Base-by-base conservation (phyloP, 345 rosid genomes). In the Cochlearia excelsa region DNA sequence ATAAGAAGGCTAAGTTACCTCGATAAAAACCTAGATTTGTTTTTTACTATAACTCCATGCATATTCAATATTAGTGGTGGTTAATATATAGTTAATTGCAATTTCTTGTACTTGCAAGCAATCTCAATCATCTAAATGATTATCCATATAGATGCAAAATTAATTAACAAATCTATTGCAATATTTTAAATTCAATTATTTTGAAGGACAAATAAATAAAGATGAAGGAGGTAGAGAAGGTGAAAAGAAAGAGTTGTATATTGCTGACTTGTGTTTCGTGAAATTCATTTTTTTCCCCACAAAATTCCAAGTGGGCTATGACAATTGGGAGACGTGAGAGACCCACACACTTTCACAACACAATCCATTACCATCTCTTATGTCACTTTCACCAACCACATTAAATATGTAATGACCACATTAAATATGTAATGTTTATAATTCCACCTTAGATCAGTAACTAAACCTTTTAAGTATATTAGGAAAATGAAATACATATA, bases 231-330 rank as follows among this genome's bases (percentile, higher is more conserved):
- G 4, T 4, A 37, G 3, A 46, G 55, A 58, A 57, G 39, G 64
- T 70, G 54, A n/a, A n/a, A n/a, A n/a, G 70, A 30, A 46, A 64
- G 61, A 57, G 69, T 63, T 54, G 65, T 70, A 44, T 35, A 57
- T 57, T 38, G 69, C 74, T 70, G 74, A 70, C 69, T 70, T 70
- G 54, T 63, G 69, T 44, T 56, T 50, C 26, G 58, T 57, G 34
- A 38, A 7, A 29, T 70, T 50, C 69, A 50, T 44, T 42, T 43
- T 63, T 63, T 46, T 63, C n/a, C n/a, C n/a, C n/a, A 63, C 38
- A 70, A 70, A 70, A 70, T 57, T 63, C 65, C 69, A 63, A 70
- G 74, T 70, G 65, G 65, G 69, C 40, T 62, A 49, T 65, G 65
- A 70, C 60, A 33, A 33, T 52, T 51, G 65, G 46, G 57, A 66